Conservation (phyloP, 2,329 filamentous ascomycete genomes). For the Neofusicoccum kwambonambiense region DNA sequence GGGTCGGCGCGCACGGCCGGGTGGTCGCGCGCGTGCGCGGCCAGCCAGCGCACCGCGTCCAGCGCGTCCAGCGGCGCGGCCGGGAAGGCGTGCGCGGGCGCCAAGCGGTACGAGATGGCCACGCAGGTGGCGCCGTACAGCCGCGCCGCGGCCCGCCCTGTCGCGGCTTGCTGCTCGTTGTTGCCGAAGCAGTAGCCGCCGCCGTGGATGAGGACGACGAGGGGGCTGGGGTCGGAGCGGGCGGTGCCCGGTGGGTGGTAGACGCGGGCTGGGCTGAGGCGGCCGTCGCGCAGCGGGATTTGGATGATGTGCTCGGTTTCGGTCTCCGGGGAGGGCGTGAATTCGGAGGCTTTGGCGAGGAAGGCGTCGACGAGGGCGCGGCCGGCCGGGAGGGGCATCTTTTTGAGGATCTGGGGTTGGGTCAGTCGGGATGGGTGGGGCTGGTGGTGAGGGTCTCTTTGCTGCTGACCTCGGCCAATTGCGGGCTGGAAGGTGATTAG, state of each 20-base stretch:
- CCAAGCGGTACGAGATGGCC: slow-evolving; percentile 37
- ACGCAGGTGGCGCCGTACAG: slow-evolving; percentile 24
- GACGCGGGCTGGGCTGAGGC: not conserved
- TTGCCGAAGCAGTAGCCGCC: slow-evolving; percentile 9
- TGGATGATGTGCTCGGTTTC: slow-evolving; percentile 3
- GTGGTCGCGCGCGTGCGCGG: not conserved
- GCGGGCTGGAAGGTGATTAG: not conserved
- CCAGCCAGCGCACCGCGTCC: slow-evolving; percentile 34
- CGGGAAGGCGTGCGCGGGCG: slow-evolving; percentile 38
- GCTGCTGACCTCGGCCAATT: not conserved
- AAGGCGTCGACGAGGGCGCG: not conserved
- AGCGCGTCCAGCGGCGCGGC: slow-evolving; percentile 34
- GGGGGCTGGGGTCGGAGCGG: not conserved
- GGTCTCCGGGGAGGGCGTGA: not conserved
- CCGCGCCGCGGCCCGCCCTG: not conserved
- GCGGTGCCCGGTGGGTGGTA: not conserved
- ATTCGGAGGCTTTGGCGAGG: not conserved
- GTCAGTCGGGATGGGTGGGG: not conserved
- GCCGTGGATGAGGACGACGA: slow-evolving; percentile 9
- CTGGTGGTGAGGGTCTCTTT: not conserved
- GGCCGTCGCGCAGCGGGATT: slow-evolving; percentile 11
- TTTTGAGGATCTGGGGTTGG: not conserved
- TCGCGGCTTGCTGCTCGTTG: not conserved
- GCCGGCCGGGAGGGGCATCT: not conserved
- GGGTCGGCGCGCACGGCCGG: not conserved